Percentiles rank a stretch among this genome's conserved stretches.
phyloP scores from a whole-genome alignment of 352 stramenopile species.

The Phytophthora constricta region DNA sequence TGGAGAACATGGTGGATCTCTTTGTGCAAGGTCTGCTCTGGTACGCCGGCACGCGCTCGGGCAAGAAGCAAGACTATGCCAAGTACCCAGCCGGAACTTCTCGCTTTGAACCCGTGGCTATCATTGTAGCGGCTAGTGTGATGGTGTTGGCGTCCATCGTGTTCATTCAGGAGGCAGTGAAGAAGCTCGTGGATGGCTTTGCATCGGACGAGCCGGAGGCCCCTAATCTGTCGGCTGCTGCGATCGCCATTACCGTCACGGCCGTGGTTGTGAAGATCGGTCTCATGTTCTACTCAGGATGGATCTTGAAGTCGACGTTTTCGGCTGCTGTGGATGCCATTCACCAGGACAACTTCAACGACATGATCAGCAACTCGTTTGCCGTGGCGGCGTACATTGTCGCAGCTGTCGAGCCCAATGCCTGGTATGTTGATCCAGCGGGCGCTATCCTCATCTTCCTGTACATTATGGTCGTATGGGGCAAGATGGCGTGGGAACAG shows the following conservation, averaged over 20 bases:
- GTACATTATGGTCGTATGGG: slow-evolving; percentile 94
- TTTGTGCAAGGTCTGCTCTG: slow-evolving; percentile 90
- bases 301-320: slow-evolving; percentile 59
- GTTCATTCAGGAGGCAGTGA: slow-evolving; percentile 70
- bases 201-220: slow-evolving; percentile 63
- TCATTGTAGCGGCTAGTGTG: slow-evolving; percentile 91
- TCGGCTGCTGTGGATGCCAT: slow-evolving; percentile 63
- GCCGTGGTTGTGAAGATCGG: slow-evolving; percentile 75
- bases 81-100: slow-evolving; percentile 94
- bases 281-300: slow-evolving; percentile 70
- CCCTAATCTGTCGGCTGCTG: slow-evolving; percentile 86
- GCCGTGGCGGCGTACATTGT: slow-evolving; percentile 81
- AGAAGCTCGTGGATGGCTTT: slow-evolving; percentile 55
- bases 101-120: slow-evolving; percentile 92
- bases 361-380: slow-evolving; percentile 92
- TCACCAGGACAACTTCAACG: slow-evolving; percentile 95
- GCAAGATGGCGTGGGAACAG: slow-evolving; percentile 91
- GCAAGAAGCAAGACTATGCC: slow-evolving; percentile 78
- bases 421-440: slow-evolving; percentile 92
- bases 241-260: slow-evolving; percentile 82
- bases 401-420: slow-evolving; percentile 44
- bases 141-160: slow-evolving; percentile 93
- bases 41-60: slow-evolving; percentile 87
- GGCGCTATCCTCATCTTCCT: slow-evolving; percentile 94
- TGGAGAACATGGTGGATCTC: slow-evolving; percentile 94